Evolutionary conservation across 441 rosid genomes (phyloP).

Genomic region (Populus hybrid): DNA sequence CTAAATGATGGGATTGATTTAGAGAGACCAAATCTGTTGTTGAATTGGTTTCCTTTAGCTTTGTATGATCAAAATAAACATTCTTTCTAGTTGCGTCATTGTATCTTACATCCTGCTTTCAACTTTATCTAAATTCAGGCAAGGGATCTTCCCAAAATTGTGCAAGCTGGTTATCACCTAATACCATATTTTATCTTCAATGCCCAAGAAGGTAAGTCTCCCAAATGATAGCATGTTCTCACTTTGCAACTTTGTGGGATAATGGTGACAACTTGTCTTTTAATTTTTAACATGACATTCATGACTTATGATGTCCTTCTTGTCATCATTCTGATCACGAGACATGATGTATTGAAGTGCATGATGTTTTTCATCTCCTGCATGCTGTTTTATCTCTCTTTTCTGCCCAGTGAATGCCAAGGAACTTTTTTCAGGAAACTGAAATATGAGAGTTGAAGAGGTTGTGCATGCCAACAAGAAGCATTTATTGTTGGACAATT

Average conservation of each 20-base stretch:
- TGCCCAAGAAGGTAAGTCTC: constrained; percentile 75
- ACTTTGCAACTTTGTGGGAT: not conserved
- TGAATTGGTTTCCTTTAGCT: not conserved
- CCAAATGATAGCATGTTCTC: constrained; percentile 4
- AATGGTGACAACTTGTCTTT: not conserved
- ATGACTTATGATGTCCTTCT: too few species aligned
- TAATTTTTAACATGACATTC: not conserved
- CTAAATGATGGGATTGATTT: not conserved
- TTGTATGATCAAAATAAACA: not conserved
- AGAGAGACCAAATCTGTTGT: too few species aligned
- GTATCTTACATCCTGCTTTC: constrained; percentile 6
- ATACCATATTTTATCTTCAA: constrained; percentile 88
- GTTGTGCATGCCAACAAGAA: not conserved
- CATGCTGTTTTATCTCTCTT: not conserved
- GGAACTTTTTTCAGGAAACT: not conserved
- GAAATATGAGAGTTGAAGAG: not conserved
- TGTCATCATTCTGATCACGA: not conserved
- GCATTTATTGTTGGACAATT: not conserved
- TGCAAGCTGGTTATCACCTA: constrained; percentile 75
- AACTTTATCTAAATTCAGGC: constrained; percentile 53
- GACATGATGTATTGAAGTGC: not conserved
- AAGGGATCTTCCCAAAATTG: constrained; percentile 80
- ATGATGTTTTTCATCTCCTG: not conserved
- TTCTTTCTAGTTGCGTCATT: not conserved
- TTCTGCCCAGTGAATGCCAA: not conserved